Evolutionary conservation across 257 asterid species (phyloP).

Genomic region (Fraxinus cuspidata): DNA sequence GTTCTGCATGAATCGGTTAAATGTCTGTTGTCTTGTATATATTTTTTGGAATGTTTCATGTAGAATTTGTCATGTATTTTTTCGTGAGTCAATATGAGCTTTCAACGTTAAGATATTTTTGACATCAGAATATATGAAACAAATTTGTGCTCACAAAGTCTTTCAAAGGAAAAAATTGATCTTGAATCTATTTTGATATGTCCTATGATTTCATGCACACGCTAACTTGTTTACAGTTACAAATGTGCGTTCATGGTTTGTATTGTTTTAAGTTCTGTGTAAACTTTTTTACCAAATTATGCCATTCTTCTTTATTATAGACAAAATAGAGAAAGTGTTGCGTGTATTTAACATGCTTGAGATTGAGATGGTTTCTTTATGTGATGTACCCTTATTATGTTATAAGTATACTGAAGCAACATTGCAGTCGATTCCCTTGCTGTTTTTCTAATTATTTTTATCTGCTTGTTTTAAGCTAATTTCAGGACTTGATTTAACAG

Average conservation of each 20-base stretch:
- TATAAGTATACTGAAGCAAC: not conserved
- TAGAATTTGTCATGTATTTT: not conserved
- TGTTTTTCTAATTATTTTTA: too few species aligned
- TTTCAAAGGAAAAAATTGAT: not conserved
- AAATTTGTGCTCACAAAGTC: not conserved
- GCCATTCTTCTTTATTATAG: not conserved
- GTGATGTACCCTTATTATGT: not conserved
- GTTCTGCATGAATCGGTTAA: not conserved
- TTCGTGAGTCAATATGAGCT: not conserved
- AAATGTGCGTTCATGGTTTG: not conserved
- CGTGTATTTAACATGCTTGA: not conserved
- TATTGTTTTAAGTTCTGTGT: not conserved
- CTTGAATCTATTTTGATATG: not conserved
- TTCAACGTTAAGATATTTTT: not conserved
- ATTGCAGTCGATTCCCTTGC: not conserved
- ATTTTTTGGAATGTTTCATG: not conserved
- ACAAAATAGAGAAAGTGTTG: not conserved
- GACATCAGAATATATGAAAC: not conserved
- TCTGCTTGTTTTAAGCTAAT: conserved; percentile 27
- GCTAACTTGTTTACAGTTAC: not conserved
- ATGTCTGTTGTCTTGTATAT: not conserved
- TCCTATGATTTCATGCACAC: not conserved
- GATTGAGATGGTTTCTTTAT: not conserved
- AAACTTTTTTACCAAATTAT: not conserved
- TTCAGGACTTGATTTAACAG: conserved; percentile 45